Evolutionary conservation across 148 eudicot genomes (phyloP).

Genomic region (Nepenthes mirabilis): DNA sequence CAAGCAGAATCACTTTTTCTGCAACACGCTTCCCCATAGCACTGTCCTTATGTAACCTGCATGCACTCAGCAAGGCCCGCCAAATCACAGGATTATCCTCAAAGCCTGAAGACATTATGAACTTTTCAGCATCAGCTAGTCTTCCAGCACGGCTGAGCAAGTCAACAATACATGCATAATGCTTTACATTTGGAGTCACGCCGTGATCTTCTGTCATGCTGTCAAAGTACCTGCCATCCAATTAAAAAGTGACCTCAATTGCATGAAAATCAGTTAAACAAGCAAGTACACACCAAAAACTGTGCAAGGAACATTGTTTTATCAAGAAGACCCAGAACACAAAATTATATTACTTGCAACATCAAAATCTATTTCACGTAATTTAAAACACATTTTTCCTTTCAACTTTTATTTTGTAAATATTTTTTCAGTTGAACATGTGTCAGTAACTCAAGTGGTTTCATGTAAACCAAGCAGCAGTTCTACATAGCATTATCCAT

Average conservation of each 20-base stretch:
- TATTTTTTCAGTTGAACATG: too few species aligned
- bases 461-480: too few species aligned
- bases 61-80: conserved; percentile 23
- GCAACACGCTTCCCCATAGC: conserved; percentile 13
- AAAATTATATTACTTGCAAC: background rate
- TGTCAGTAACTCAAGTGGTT: too few species aligned
- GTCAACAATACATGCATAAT: conserved; percentile 26
- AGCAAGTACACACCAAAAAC: too few species aligned
- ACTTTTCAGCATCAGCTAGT: conserved; percentile 21
- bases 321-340: too few species aligned
- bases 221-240: conserved; percentile 8
- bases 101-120: conserved; percentile 11
- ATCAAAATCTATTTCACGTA: background rate
- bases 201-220: conserved; percentile 16
- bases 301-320: too few species aligned
- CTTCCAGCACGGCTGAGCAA: conserved; percentile 27
- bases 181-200: conserved; percentile 18
- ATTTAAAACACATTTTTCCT: too few species aligned
- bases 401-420: too few species aligned
- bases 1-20: conserved; percentile 12
- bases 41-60: conserved; percentile 13
- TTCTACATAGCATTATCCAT: too few species aligned
- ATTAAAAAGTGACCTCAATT: background rate
- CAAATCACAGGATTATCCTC: conserved; percentile 5
- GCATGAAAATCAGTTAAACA: too few species aligned